Percentiles rank a stretch among this genome's conserved stretches.
Evolutionary conservation across 2,329 filamentous ascomycete genomes (phyloP).

Genomic region (Talaromyces sp.): DNA sequence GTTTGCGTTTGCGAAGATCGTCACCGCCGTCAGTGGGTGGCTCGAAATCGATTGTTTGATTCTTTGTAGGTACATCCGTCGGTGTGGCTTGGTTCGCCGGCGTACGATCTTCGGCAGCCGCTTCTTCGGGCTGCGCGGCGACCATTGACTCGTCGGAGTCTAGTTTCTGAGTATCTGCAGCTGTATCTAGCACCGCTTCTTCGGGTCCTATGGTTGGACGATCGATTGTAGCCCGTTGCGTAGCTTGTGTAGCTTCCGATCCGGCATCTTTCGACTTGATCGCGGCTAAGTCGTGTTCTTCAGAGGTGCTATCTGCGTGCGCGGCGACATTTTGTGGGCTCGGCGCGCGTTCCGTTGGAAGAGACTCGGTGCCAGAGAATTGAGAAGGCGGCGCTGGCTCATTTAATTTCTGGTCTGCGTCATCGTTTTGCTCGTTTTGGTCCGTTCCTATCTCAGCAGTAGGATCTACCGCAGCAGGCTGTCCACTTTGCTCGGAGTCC

Average conservation of each 20-base stretch:
- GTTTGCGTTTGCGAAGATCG: slow-evolving; percentile 63
- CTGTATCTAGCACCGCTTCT: not conserved
- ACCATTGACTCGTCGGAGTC: not conserved
- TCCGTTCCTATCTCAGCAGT: slow-evolving; percentile 18
- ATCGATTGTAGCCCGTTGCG: not conserved
- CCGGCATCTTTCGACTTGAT: slow-evolving; percentile 1
- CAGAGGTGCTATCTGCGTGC: not conserved
- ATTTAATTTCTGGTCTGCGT: slow-evolving; percentile 15
- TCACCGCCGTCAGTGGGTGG: slow-evolving; percentile 38
- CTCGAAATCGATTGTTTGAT: slow-evolving; percentile 28
- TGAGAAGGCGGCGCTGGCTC: slow-evolving; percentile 15
- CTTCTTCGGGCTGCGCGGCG: not conserved
- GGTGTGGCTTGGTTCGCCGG: not conserved
- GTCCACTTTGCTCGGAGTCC: slow-evolving; percentile 32
- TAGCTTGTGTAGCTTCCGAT: not conserved
- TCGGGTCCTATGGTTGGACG: not conserved
- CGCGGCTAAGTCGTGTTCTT: not conserved
- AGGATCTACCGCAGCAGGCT: slow-evolving; percentile 23
- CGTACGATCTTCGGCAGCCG: not conserved
- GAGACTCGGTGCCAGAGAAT: slow-evolving; percentile 10
- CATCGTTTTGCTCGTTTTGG: slow-evolving; percentile 7
- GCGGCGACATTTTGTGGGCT: not conserved
- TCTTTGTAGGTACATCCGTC: slow-evolving; percentile 24
- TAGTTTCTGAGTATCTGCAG: not conserved
- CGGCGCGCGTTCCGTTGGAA: not conserved